These are phyloP conservation scores for Tylopilus intermedius DNA, from an alignment of 768 basidiomycete species.

Conservation along the genomic window DNA sequence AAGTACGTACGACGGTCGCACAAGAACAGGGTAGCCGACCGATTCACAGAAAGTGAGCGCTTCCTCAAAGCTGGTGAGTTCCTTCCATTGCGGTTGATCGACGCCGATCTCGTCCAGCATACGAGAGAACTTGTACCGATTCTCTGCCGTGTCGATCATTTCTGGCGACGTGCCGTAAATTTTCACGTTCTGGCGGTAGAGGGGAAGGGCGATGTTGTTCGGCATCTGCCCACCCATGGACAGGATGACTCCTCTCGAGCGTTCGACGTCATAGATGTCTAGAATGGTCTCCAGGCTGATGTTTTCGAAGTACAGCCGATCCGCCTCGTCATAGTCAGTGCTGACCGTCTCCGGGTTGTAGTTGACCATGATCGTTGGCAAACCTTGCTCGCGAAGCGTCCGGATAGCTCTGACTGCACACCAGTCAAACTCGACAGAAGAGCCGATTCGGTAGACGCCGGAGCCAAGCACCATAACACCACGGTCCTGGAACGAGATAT, in stretches of 20 bases:
- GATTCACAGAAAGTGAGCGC: constrained; percentile 86
- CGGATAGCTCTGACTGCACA: constrained; percentile 97
- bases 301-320: constrained; percentile 97
- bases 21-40: constrained; percentile 93
- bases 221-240: constrained; percentile 99
- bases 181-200: constrained; percentile 97
- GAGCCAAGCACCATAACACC: constrained; percentile 98
- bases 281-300: constrained; percentile 95
- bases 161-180: constrained; percentile 98
- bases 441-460: constrained; percentile 97
- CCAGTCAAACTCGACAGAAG: constrained; percentile 99
- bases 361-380: constrained; percentile 98
- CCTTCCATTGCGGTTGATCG: constrained; percentile 97
- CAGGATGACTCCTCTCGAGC: constrained; percentile 84
- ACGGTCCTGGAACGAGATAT: constrained; percentile 81
- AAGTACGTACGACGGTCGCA: constrained; percentile 97
- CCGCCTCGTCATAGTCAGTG: constrained; percentile 98
- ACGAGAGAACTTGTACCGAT: constrained; percentile 98
- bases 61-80: constrained; percentile 85
- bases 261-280: constrained; percentile 92
- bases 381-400: constrained; percentile 89
- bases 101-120: constrained; percentile 97
- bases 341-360: constrained; percentile 99
- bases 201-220: constrained; percentile 94
- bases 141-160: constrained; percentile 99